Conservation (phyloP, 1,284 basidiomycete genomes). For the Paramarasmius palmivorus region DNA sequence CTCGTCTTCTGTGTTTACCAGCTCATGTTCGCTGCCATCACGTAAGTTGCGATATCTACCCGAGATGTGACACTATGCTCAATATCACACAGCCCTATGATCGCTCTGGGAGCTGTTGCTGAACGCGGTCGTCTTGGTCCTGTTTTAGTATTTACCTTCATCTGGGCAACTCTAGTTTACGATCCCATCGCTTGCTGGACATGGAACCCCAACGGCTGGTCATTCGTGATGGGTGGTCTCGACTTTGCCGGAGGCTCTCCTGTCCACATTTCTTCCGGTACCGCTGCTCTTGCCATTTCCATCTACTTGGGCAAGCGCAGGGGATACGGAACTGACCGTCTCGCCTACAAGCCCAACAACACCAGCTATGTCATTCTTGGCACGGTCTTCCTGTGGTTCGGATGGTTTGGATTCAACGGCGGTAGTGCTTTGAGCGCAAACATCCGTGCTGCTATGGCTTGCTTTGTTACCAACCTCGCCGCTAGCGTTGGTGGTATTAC, state of each 20-base stretch:
- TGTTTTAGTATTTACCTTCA: constrained; percentile 85
- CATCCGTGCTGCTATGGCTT: constrained; percentile 87
- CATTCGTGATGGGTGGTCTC: constrained; percentile 57
- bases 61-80: not conserved
- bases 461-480: constrained; percentile 91
- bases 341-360: constrained; percentile 89
- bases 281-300: constrained; percentile 88
- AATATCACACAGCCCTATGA: constrained; percentile 54
- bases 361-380: constrained; percentile 89
- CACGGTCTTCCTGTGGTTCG: constrained; percentile 95
- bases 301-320: constrained; percentile 89
- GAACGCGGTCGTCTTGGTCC: constrained; percentile 91
- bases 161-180: constrained; percentile 94
- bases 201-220: constrained; percentile 31
- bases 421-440: constrained; percentile 86
- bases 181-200: constrained; percentile 95
- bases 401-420: constrained; percentile 94
- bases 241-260: constrained; percentile 97
- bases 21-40: constrained; percentile 87
- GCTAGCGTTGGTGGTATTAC: constrained; percentile 87
- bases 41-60: constrained; percentile 39
- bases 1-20: constrained; percentile 90
- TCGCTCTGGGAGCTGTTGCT: constrained; percentile 90
- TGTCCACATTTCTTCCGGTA: constrained; percentile 91
- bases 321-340: constrained; percentile 90